Base-by-base conservation (phyloP, 2,329 filamentous ascomycete species). In the Akanthomyces dipterigenus region DNA sequence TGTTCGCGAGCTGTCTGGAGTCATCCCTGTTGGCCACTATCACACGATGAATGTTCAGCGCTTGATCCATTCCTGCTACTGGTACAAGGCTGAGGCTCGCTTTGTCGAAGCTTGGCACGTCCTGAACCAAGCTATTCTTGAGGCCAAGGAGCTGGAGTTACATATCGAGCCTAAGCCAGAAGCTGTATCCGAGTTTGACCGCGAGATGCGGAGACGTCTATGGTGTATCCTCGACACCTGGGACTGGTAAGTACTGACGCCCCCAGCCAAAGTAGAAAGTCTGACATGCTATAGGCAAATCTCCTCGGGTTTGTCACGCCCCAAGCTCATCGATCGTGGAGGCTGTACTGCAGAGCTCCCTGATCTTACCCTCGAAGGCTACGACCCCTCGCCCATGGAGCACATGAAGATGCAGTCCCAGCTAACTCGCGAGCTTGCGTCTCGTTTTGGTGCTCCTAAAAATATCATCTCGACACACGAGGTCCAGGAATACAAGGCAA, bases 251-350 rank as follows among this genome's bases (percentile, higher is more conserved):
- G 69, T 60, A 16, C 2, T 11, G 7, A 8, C 6, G n/a, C 60
- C 64, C n/a, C 64, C 14, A n/a, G 3, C 12, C 18, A 11, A 16
- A 11, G 9, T 8, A 26, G 31, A 20, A 12, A 16, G 3, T 20
- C 20, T 61, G 26, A 22, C 22, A 24, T 7, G 3, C 16, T 12
- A 1, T 55, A 73, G 71, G 71, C 71, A 72, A 67, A 71, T 73
- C 24, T 71, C 71, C 4, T 71, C 70, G 3, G 69, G 70, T n/a
- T 67, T 73, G 3, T 70, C 70, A 0, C 67, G 73, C 18, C 72
- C 73, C 1, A 66, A 71, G 64, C 67, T 76, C 28, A 70, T 77
- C 28, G 70, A 76, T 53, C 72, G 72, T 50, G 61, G 65, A 22
- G 71, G 73, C 42, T 73, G 68, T 42, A 66, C 75, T 3, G 68